Base-by-base conservation (phyloP, 148 eudicot species). In the Cornus kousa region DNA sequence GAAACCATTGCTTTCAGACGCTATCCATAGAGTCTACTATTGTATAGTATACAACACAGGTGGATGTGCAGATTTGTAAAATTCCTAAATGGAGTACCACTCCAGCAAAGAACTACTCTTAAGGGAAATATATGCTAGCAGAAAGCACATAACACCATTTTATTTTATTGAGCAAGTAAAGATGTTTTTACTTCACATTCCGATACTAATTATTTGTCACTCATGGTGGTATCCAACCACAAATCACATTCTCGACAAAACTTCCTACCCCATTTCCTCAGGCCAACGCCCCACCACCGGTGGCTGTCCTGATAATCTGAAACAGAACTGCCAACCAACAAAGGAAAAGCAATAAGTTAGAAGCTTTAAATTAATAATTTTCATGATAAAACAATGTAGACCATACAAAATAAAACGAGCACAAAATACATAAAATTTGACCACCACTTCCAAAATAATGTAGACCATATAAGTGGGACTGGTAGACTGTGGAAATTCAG, bases 251-350 rank as follows among this genome's bases (percentile, higher is more conserved):
- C 7, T 32, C 60, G 32, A 50, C 10, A 39, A 19, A 6, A 35
- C 14, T 78, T 39, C 24, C n/a, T 55, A 37, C 39, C 10, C 66
- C 68, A 59, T 78, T 55, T 70, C 68, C 72, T 81, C 77, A 71
- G 4, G 71, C 83, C 4, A 43, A 43, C 35, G 23, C 48, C 55
- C 74, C 74, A 1, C 79, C 80, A 65, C 39, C 33, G 7, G 55
- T 81, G 10, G 89, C 91, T 65, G 84, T 40, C 87, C 82, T 86
- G 79, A 88, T 73, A 64, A 86, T 70, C 84, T 88, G 91, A 78
- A 72, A 84, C 32, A 88, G 65, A 74, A 86, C 91, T 86, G 89
- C 87, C 74, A 77, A 72, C 73, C n/a, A 37, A 74, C 23, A 43
- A 71, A 71, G 4, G 9, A 31, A 9, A 37, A 28, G 13, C 24